Evolutionary conservation across 116 monocot genomes (phyloP), one percentile per base, ranked within the genome.

Genomic region (Cymodocea nodosa): DNA sequence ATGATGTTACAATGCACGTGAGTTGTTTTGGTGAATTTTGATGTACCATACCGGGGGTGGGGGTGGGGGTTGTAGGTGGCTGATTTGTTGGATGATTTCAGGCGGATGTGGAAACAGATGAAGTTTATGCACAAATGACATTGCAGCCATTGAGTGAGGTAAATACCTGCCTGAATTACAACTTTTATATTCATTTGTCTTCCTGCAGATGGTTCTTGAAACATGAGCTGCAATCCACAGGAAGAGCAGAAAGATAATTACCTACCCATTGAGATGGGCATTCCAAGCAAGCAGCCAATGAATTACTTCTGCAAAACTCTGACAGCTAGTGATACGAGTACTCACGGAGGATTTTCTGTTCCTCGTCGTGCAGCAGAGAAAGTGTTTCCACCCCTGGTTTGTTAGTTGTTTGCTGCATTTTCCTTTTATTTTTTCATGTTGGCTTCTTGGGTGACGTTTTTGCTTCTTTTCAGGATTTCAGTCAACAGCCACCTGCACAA

Each of bases 1-100:
- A 87, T 35, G 77, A 90, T 76, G 83, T 87, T 25, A 97, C 95
- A 52, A 97, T 97, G 95, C 95, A 97, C 78, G 95, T 97, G 73
- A 80, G 87, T 85, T 76, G 8, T 12, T 69, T 66, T 62, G 10
- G 59, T 66, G 39, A 56, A 52, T 69, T 56, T 57, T 58, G 59
- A 17, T 59, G 44, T 60, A 49, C 44, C 22, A 17, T 55, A 56
- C 25, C n/a, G 40, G 7, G 16, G 40, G 7, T 4, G 30, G 30
- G 30, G 30, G 30, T 59, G 12, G 44, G 4, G 23, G 25, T n/a
- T 22, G 37, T 62, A 19, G 69, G 35, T 63, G 35, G 34, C 64
- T 69, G 69, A 57, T 69, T 75, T 51, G 16, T 77, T n/a, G 48
- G 55, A 22, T 68, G 15, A 55, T 75, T 81, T 71, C 84, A 89